Evolutionary conservation across 257 asterid genomes (phyloP).

Genomic region (Solanum dulcamara): DNA sequence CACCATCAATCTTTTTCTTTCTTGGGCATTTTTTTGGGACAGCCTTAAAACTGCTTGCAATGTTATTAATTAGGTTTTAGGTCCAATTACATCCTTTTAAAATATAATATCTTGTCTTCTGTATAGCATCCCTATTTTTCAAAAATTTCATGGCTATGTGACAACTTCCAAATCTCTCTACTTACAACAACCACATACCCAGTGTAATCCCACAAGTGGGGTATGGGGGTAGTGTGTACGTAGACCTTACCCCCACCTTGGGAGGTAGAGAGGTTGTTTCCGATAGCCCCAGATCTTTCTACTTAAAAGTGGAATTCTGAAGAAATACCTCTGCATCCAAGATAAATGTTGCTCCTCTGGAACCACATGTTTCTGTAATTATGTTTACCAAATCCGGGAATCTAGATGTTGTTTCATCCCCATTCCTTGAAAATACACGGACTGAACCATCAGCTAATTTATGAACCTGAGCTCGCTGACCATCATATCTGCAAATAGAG

Average conservation of each 20-base stretch:
- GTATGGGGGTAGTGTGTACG: not conserved
- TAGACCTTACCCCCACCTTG: not conserved
- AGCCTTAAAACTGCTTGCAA: not conserved
- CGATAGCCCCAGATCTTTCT: not conserved
- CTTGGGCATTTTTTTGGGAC: not conserved
- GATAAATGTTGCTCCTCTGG: conserved; percentile 44
- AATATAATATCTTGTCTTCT: not conserved
- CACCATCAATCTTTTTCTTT: not conserved
- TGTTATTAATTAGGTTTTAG: not conserved
- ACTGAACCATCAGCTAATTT: conserved; percentile 59
- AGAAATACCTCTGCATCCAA: conserved; percentile 77
- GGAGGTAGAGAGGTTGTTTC: not conserved
- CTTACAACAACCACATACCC: not conserved
- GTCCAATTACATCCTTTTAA: not conserved
- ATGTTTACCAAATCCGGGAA: conserved; percentile 73
- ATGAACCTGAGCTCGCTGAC: conserved; percentile 94
- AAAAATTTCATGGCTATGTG: not conserved
- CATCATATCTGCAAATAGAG: conserved; percentile 69
- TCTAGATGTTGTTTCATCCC: conserved; percentile 72
- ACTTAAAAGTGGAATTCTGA: not conserved
- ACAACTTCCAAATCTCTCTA: not conserved
- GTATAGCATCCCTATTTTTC: not conserved
- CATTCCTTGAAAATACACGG: conserved; percentile 75
- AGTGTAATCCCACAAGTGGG: not conserved
- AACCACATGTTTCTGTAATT: conserved; percentile 39